A percentile compares a stretch with the other conserved stretches of the same genome.
phyloP scores from a whole-genome alignment of 257 asterid genomes.

The Ehretia macrophylla region DNA sequence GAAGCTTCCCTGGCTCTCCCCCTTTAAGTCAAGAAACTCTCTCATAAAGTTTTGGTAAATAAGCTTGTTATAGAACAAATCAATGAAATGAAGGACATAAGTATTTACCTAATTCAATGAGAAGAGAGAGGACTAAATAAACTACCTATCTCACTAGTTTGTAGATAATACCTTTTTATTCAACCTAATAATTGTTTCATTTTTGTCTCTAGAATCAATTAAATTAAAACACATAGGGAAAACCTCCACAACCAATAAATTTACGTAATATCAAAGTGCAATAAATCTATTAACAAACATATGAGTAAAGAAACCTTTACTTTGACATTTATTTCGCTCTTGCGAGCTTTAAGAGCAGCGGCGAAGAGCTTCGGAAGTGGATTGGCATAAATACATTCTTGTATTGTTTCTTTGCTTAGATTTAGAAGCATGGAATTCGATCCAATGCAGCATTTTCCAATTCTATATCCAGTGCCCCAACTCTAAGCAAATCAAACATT shows the following conservation, averaged over 20 bases:
- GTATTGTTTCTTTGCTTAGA: neutral
- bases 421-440: neutral
- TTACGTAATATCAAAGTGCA: neutral
- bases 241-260: constrained; percentile 55
- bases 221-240: constrained; percentile 68
- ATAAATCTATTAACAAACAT: neutral
- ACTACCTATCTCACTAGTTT: neutral
- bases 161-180: constrained; percentile 67
- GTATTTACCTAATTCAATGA: no score
- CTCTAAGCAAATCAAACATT: neutral
- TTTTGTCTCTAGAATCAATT: constrained; percentile 64
- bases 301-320: constrained; percentile 22
- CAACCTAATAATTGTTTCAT: constrained; percentile 49
- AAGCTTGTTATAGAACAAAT: constrained; percentile 55
- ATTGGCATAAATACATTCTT: constrained; percentile 28
- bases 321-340: constrained; percentile 49
- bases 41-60: constrained; percentile 56
- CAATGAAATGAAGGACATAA: constrained; percentile 6
- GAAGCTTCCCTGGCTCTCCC: constrained; percentile 57
- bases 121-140: neutral
- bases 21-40: constrained; percentile 63
- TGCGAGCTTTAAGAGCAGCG: constrained; percentile 65
- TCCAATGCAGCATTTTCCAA: neutral
- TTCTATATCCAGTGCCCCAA: neutral
- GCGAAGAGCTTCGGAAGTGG: constrained; percentile 73